Conservation (phyloP, 805 yeast species). For the Scheffersomyces amazonensis region DNA sequence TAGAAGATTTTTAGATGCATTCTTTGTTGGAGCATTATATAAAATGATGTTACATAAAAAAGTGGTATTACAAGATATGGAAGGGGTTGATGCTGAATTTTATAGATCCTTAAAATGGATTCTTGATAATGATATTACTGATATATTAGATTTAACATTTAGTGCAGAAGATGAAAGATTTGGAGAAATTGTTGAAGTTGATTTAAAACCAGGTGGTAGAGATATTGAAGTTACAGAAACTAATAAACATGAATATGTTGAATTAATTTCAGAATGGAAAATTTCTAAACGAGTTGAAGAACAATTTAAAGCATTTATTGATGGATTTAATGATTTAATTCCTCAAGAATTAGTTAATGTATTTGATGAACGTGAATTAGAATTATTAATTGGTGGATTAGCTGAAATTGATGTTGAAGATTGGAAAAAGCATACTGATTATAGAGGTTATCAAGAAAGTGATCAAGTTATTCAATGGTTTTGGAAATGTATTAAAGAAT, state of each 20-base stretch:
- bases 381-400: slow-evolving; percentile 94
- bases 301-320: slow-evolving; percentile 94
- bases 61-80: slow-evolving; percentile 95
- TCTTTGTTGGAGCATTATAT: slow-evolving; percentile 96
- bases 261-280: slow-evolving; percentile 93
- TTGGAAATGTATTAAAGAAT: slow-evolving; percentile 89
- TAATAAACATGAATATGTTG: slow-evolving; percentile 93
- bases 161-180: slow-evolving; percentile 89
- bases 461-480: slow-evolving; percentile 99
- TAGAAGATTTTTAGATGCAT: slow-evolving; percentile 94
- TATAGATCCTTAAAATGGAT: slow-evolving; percentile 95
- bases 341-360: slow-evolving; percentile 97
- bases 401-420: slow-evolving; percentile 98
- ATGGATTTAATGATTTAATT: slow-evolving; percentile 94
- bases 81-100: slow-evolving; percentile 97
- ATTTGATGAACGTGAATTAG: slow-evolving; percentile 96
- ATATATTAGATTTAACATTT: slow-evolving; percentile 80
- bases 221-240: slow-evolving; percentile 91
- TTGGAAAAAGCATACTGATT: slow-evolving; percentile 99
- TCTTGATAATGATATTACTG: slow-evolving; percentile 87
- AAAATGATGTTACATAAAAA: slow-evolving; percentile 96
- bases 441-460: slow-evolving; percentile 94
- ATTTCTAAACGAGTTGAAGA: slow-evolving; percentile 90
- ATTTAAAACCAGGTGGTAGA: slow-evolving; percentile 84
- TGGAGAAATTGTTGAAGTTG: slow-evolving; percentile 88